Conservation (phyloP, 768 basidiomycete species). For the Cystobasidium tubakii region DNA sequence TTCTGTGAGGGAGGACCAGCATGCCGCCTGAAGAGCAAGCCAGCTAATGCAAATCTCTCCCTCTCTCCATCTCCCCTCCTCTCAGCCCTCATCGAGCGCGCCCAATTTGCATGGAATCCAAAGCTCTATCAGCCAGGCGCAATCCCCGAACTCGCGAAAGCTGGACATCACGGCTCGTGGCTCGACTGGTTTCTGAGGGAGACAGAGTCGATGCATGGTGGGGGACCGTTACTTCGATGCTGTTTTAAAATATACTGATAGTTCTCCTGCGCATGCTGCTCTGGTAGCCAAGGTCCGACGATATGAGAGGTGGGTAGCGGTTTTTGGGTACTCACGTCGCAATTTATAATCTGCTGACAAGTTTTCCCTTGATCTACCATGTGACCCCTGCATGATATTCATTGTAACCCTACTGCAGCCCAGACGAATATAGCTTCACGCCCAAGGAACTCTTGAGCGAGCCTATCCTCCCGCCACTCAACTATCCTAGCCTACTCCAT, state of each 20-base stretch:
- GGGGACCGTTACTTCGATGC: constrained; percentile 46
- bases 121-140: constrained; percentile 68
- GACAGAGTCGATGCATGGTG: constrained; percentile 90
- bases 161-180: constrained; percentile 80
- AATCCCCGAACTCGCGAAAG: constrained; percentile 65
- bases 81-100: constrained; percentile 80
- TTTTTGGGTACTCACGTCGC: too few relatives aligned
- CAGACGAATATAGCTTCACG: constrained; percentile 97
- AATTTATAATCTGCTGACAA: too few relatives aligned
- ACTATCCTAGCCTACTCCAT: constrained; percentile 70
- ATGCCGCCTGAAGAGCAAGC: background rate
- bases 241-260: too few relatives aligned
- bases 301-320: constrained; percentile 71
- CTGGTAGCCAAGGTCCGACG: constrained; percentile 87
- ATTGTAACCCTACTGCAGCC: constrained; percentile 55
- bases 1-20: constrained; percentile 55
- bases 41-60: constrained; percentile 16
- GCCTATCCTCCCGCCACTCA: constrained; percentile 68
- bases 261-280: background rate
- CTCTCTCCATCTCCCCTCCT: background rate
- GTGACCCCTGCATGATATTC: too few relatives aligned
- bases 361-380: too few relatives aligned
- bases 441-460: constrained; percentile 61
- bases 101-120: constrained; percentile 90
- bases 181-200: constrained; percentile 96